A percentile compares a stretch with the other conserved stretches of the same genome.
These are phyloP conservation scores for Eragrostis nindensis DNA, from an alignment of 176 grass and related monocot species.

Conservation along the genomic window DNA sequence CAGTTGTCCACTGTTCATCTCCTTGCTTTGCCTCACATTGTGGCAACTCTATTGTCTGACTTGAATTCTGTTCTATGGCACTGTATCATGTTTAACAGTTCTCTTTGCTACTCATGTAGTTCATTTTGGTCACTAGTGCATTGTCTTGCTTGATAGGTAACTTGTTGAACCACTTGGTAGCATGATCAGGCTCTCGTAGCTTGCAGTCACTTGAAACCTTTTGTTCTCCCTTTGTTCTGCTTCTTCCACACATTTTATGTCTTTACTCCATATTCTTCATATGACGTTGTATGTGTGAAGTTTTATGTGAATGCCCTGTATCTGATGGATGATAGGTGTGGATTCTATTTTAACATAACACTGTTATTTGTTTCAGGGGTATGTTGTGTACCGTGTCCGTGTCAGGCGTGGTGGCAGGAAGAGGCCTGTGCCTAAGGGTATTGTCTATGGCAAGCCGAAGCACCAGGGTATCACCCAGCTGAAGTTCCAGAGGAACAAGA, in stretches of 20 bases:
- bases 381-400: slow-evolving; percentile 68
- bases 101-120: neutral
- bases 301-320: neutral
- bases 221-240: neutral
- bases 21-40: neutral
- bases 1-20: neutral
- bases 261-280: neutral
- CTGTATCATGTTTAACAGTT: too few species aligned
- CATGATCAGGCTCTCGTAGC: neutral
- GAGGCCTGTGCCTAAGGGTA: slow-evolving; percentile 81
- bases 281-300: neutral
- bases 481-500: slow-evolving; percentile 95
- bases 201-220: neutral
- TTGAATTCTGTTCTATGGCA: neutral
- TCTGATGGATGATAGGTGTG: neutral
- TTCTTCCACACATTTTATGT: too few species aligned
- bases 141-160: neutral
- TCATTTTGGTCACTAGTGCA: neutral
- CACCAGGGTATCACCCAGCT: slow-evolving; percentile 94
- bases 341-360: neutral
- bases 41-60: neutral
- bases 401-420: slow-evolving; percentile 85
- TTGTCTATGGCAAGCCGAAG: slow-evolving; percentile 94
- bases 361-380: slow-evolving; percentile 37
- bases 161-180: too few species aligned